Base-by-base conservation (phyloP, 257 asterid species). In the Nyctanthes arbortristis region DNA sequence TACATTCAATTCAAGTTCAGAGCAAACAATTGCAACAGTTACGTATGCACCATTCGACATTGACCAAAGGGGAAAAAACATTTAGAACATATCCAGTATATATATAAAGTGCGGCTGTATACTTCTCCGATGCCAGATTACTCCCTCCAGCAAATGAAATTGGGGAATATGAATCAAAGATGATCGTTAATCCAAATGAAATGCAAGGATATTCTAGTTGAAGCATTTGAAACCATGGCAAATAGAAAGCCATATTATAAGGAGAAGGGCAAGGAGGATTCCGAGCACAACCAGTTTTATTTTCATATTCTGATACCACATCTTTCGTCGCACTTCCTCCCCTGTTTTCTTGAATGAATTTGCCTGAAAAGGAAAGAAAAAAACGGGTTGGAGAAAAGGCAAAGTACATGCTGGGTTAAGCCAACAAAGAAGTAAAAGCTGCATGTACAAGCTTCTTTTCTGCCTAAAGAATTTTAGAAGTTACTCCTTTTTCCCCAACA, bases 261-360 rank as follows among this genome's bases (percentile, higher is more conserved):
- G 95, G 67, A 82, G 66, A 36, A 92, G 72, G 61, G 84, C 71
- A 66, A 89, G 10, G 75, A 89, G 62, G 74, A 89, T 85, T 59
- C 91, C 97, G 10, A 88, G 72, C 49, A 92, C 98, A 52, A 88
- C 79, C 72, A 89, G 43, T 77, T 92, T 92, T 72, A 92, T 82
- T 74, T 92, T 92, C 98, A 92, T 92, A 59, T 88, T 89, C 78
- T 89, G 91, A 61, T 84, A 90, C 98, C 97, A 92, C 96, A 92
- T 84, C 63, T 89, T 92, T 71, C 98, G 78, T 18, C 87, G 77
- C 16, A 92, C 73, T 85, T 89, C 91, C 49, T 77, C 75, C 39
- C 93, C 88, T 16, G 37, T 36, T 55, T 58, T 71, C 87, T 85
- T 84, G 78, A 77, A 88, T 10, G 78, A 78, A 76, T 77, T 83